These are phyloP conservation scores for Komagataella ulmi DNA, from an alignment of 805 yeast genomes.

Conservation along the genomic window DNA sequence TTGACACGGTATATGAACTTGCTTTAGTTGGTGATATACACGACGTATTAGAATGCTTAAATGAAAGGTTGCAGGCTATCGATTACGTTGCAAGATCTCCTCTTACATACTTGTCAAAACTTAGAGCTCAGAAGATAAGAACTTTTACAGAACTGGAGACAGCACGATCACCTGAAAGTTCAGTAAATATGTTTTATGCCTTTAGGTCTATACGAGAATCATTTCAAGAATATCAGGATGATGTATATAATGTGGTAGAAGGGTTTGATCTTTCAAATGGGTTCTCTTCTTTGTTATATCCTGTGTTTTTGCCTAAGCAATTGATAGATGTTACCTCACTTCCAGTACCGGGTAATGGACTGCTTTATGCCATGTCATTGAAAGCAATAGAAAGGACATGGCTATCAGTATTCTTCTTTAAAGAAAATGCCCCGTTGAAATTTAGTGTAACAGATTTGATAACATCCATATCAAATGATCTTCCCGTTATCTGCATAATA, in stretches of 20 bases:
- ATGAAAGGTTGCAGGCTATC: not conserved
- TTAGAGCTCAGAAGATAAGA: not conserved
- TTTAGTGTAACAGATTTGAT: constrained; percentile 65
- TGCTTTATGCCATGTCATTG: constrained; percentile 59
- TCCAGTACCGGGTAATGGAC: constrained; percentile 69
- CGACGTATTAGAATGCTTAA: not conserved
- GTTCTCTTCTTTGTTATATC: constrained; percentile 48
- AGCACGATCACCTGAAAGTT: not conserved
- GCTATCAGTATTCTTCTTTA: constrained; percentile 39
- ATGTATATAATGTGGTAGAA: not conserved
- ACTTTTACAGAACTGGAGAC: not conserved
- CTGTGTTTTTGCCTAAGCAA: constrained; percentile 33
- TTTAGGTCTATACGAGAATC: not conserved
- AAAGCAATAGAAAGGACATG: constrained; percentile 27
- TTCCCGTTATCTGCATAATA: constrained; percentile 48
- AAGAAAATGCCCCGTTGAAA: constrained; percentile 73
- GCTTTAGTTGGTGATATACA: constrained; percentile 22
- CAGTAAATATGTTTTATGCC: not conserved
- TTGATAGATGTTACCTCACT: constrained; percentile 64
- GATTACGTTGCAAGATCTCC: not conserved
- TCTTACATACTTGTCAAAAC: not conserved
- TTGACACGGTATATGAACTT: constrained; percentile 9
- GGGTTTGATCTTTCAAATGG: constrained; percentile 30
- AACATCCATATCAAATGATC: constrained; percentile 40
- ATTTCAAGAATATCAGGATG: not conserved